Percentiles rank a stretch among this genome's conserved stretches.
Conservation (phyloP, 495 filamentous ascomycete genomes). For the Talaromyces stipitatus region DNA sequence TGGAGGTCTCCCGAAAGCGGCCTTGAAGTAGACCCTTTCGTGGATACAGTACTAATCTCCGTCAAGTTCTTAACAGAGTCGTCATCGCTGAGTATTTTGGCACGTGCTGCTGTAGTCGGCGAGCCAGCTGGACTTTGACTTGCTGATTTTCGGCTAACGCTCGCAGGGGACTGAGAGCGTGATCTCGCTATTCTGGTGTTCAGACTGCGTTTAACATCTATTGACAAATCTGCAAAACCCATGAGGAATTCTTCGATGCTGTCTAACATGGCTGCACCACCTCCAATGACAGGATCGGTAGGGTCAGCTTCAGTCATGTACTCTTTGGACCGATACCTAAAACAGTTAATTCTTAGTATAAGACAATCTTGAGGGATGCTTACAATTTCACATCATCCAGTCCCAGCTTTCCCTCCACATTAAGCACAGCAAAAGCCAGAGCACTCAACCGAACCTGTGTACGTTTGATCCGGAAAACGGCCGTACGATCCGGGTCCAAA, state of each 20-base stretch:
- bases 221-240: slow-evolving; percentile 75
- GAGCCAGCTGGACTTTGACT: slow-evolving; percentile 1
- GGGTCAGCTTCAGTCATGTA: slow-evolving; percentile 68
- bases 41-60: neutral
- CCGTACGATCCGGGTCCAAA: slow-evolving; percentile 54
- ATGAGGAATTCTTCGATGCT: slow-evolving; percentile 68
- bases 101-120: neutral
- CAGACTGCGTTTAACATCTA: slow-evolving; percentile 20
- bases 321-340: slow-evolving; percentile 57
- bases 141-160: neutral
- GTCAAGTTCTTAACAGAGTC: neutral
- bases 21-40: neutral
- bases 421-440: slow-evolving; percentile 58
- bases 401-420: slow-evolving; percentile 51
- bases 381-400: slow-evolving; percentile 64
- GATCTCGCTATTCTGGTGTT: neutral
- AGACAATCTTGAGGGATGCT: slow-evolving; percentile 10
- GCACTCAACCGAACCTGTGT: slow-evolving; percentile 57
- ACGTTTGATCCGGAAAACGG: slow-evolving; percentile 62
- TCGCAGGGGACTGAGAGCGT: neutral
- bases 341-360: neutral
- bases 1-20: neutral
- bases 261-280: slow-evolving; percentile 65
- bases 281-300: slow-evolving; percentile 64
- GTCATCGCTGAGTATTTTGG: neutral